phyloP scores from a whole-genome alignment of 108 stramenopile genomes.

The Discostella stelligeroides region DNA sequence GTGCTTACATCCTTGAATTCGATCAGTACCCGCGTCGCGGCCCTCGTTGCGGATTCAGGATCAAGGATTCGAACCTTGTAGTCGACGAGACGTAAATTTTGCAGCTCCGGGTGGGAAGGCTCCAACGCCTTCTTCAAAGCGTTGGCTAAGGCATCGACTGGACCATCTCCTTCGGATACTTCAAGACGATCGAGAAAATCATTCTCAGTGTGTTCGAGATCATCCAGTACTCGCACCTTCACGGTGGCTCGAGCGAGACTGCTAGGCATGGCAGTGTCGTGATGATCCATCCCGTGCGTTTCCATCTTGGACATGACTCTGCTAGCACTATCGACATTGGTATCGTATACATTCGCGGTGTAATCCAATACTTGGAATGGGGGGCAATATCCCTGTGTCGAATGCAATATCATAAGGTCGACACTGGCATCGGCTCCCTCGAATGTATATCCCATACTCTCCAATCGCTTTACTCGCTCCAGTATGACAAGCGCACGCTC shows the following conservation, averaged over 20 bases:
- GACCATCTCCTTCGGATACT: conserved; percentile 91
- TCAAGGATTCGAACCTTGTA: conserved; percentile 97
- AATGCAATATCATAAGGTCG: conserved; percentile 92
- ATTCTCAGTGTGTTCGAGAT: conserved; percentile 24
- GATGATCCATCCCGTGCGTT: conserved; percentile 7
- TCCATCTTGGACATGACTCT: conserved; percentile 65
- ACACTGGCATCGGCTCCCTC: conserved; percentile 95
- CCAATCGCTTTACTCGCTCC: conserved; percentile 84
- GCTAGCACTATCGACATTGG: conserved; percentile 79
- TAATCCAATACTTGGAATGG: conserved; percentile 92
- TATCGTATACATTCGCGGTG: conserved; percentile 82
- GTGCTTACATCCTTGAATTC: conserved; percentile 79
- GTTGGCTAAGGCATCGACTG: conserved; percentile 88
- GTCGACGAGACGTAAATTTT: conserved; percentile 78
- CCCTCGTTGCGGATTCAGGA: conserved; percentile 81
- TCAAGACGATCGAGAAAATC: conserved; percentile 68
- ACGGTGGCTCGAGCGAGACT: conserved; percentile 84
- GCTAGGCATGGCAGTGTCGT: neutral
- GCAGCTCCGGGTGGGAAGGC: conserved; percentile 77
- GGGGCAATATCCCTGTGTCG: conserved; percentile 81
- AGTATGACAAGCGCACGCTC: conserved; percentile 83
- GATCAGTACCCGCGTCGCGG: conserved; percentile 92
- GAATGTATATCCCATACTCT: conserved; percentile 91
- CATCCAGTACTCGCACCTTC: conserved; percentile 72
- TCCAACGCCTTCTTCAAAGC: conserved; percentile 80